Percentiles rank a stretch among this genome's conserved stretches.
Evolutionary conservation across 176 grass and related monocot genomes (phyloP).

Genomic region (Oryza longistaminata): DNA sequence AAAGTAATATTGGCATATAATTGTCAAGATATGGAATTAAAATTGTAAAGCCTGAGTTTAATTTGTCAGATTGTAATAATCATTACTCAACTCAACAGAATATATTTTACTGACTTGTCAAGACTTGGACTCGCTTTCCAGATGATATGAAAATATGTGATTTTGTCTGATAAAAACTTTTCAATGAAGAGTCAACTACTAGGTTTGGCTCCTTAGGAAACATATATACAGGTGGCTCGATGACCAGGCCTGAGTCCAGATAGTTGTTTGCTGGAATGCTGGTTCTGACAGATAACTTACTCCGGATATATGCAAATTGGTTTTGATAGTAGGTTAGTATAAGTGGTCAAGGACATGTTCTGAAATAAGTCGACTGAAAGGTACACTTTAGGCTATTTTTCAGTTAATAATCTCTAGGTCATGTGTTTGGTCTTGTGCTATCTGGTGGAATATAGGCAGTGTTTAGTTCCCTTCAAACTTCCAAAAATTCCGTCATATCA

Average conservation of each 20-base stretch:
- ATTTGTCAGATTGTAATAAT: not conserved
- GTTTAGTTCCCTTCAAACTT: too few species aligned
- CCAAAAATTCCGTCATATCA: too few species aligned
- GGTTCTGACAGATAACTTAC: not conserved
- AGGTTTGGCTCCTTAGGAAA: not conserved
- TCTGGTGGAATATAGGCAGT: not conserved
- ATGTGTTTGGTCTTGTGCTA: not conserved
- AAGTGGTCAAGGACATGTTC: not conserved
- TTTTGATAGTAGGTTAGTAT: not conserved
- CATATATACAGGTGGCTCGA: not conserved
- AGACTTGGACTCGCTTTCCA: not conserved
- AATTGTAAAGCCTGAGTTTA: not conserved
- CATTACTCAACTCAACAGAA: not conserved
- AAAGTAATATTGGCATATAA: not conserved
- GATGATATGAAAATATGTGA: not conserved
- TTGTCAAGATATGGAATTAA: not conserved
- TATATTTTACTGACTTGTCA: not conserved
- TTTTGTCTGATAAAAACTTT: conserved; percentile 26
- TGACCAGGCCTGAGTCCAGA: not conserved
- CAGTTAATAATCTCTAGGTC: not conserved
- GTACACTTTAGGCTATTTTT: not conserved
- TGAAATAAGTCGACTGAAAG: not conserved
- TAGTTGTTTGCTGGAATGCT: not conserved
- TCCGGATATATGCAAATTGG: conserved; percentile 7
- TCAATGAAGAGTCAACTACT: not conserved